These are phyloP conservation scores for Saprolegnia parasitica DNA, from an alignment of 352 stramenopile species.

Conservation along the genomic window DNA sequence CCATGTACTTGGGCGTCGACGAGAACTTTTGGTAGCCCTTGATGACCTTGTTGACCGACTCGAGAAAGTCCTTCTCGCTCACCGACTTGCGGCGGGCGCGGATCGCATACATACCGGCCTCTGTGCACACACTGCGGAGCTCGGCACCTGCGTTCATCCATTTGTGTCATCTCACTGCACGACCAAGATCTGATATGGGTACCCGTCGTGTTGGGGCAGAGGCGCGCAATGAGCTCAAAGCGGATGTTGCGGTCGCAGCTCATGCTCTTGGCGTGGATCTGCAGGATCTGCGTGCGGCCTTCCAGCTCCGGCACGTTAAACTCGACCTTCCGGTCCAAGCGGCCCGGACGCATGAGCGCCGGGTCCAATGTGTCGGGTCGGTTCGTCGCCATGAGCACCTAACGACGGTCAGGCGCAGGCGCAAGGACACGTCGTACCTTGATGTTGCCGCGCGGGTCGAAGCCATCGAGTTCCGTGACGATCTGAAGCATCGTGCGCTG, in stretches of 20 bases:
- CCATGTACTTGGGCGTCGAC: slow-evolving; percentile 99
- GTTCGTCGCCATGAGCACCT: slow-evolving; percentile 97
- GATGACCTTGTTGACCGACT: slow-evolving; percentile 99
- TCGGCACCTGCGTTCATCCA: slow-evolving; percentile 77
- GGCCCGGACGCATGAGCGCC: slow-evolving; percentile 92
- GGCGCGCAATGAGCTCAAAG: slow-evolving; percentile 96
- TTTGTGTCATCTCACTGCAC: background rate
- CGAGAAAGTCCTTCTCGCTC: slow-evolving; percentile 99
- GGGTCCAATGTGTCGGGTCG: slow-evolving; percentile 96
- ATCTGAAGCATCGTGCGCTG: slow-evolving; percentile 99
- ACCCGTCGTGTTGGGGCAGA: slow-evolving; percentile 98
- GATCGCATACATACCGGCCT: slow-evolving; percentile 99
- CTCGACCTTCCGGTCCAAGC: slow-evolving; percentile 99
- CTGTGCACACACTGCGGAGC: slow-evolving; percentile 96
- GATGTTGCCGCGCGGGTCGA: slow-evolving; percentile 98
- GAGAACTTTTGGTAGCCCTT: slow-evolving; percentile 99
- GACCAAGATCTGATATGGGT: background rate
- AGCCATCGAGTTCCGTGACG: slow-evolving; percentile 98
- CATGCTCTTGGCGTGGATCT: slow-evolving; percentile 99
- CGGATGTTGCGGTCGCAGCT: slow-evolving; percentile 98
- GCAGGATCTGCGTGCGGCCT: slow-evolving; percentile 97
- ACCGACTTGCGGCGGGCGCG: slow-evolving; percentile 97
- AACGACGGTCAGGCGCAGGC: background rate
- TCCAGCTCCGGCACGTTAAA: slow-evolving; percentile 98
- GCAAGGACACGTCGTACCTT: slow-evolving; percentile 69